A percentile compares a stretch with the other conserved stretches of the same genome.
These are phyloP conservation scores for Sabuloglossum arenarium DNA, from an alignment of 495 filamentous ascomycete species.

Conservation along the genomic window DNA sequence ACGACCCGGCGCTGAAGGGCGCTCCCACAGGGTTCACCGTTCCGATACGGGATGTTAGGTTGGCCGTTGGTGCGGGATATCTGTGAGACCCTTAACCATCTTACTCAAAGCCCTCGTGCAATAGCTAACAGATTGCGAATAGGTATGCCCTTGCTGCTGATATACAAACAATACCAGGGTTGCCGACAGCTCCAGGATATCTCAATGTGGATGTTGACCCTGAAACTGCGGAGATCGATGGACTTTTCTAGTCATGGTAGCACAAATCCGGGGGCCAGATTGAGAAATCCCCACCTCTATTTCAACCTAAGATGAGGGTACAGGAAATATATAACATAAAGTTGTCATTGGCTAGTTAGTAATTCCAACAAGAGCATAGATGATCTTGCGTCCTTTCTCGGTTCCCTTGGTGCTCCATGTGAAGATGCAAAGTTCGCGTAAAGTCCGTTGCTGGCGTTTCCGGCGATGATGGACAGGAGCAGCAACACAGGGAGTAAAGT, in stretches of 20 bases:
- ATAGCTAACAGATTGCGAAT: conserved; percentile 7
- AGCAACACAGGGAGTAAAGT: no score
- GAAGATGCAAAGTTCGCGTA: no score
- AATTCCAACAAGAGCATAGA: no score
- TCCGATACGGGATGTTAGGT: conserved; percentile 78
- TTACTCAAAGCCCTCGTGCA: background rate
- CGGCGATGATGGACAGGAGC: no score
- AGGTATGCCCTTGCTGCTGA: conserved; percentile 89
- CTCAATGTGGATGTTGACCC: conserved; percentile 86
- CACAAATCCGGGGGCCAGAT: background rate
- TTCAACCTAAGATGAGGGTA: no score
- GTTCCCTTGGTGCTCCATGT: no score
- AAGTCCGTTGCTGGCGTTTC: no score
- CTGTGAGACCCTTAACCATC: conserved; percentile 31
- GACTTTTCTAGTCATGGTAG: conserved; percentile 59
- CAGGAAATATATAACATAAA: no score
- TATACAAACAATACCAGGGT: conserved; percentile 92
- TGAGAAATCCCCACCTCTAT: background rate
- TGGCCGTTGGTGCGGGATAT: conserved; percentile 88
- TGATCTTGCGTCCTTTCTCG: no score
- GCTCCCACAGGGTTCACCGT: conserved; percentile 94
- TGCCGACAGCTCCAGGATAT: conserved; percentile 91
- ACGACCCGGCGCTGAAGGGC: conserved; percentile 84
- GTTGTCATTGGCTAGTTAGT: no score
- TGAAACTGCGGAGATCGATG: conserved; percentile 89